phyloP scores from a whole-genome alignment of 495 filamentous ascomycete genomes.

The Aspergillus kassunensis region DNA sequence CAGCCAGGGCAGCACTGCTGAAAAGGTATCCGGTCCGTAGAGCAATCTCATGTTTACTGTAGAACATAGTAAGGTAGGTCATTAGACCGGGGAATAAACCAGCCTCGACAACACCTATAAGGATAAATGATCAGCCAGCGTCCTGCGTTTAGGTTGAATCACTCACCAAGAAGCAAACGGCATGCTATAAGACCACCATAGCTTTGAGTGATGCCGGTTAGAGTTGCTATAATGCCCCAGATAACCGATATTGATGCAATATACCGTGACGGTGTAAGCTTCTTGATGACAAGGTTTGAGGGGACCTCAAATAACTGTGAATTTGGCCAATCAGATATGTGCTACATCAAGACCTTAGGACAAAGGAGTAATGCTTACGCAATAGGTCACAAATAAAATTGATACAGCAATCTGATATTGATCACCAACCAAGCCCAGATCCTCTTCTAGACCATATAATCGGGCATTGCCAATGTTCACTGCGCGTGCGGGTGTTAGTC shows the following conservation, averaged over 20 bases:
- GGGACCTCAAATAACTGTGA: conserved; percentile 41
- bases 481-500: conserved; percentile 18
- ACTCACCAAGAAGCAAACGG: conserved; percentile 47
- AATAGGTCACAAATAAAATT: conserved; percentile 70
- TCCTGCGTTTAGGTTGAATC: background rate
- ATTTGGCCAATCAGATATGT: conserved; percentile 1
- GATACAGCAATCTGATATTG: conserved; percentile 69
- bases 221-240: conserved; percentile 70
- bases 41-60: conserved; percentile 68
- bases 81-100: conserved; percentile 54
- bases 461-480: conserved; percentile 78
- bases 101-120: conserved; percentile 45
- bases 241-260: conserved; percentile 57
- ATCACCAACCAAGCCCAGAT: conserved; percentile 56
- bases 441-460: conserved; percentile 64
- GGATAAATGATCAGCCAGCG: background rate
- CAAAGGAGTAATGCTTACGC: conserved; percentile 32
- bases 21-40: conserved; percentile 74
- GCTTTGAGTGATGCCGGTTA: conserved; percentile 59
- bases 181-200: conserved; percentile 55
- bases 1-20: conserved; percentile 69
- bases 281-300: conserved; percentile 75
- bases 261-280: conserved; percentile 68
- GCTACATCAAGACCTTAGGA: background rate
- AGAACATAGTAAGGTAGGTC: conserved; percentile 72